Conservation (phyloP, 805 yeast genomes). For the Candida gorgasii region DNA sequence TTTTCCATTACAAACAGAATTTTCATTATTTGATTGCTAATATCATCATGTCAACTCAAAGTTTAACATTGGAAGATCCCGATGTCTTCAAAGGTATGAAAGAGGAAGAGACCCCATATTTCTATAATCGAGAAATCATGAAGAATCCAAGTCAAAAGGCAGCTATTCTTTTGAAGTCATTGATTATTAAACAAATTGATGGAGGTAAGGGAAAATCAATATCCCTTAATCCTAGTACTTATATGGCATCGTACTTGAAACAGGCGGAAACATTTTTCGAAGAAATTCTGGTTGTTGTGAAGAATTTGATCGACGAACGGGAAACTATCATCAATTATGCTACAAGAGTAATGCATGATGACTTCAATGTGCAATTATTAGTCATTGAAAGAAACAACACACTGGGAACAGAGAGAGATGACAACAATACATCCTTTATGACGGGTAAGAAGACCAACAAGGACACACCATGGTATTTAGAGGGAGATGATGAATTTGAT, state of each 20-base stretch:
- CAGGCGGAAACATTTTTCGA: conserved; percentile 37
- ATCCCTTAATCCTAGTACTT: conserved; percentile 40
- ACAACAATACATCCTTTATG: conserved; percentile 13
- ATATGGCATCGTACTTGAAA: conserved; percentile 38
- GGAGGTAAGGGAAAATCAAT: conserved; percentile 30
- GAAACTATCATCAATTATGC: conserved; percentile 71
- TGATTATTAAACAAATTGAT: conserved; percentile 49
- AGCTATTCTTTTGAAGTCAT: conserved; percentile 47
- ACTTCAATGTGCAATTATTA: conserved; percentile 59
- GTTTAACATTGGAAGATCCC: conserved; percentile 70
- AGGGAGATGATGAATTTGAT: conserved; percentile 63
- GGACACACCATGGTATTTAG: conserved; percentile 71
- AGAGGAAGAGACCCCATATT: conserved; percentile 48
- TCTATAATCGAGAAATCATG: conserved; percentile 39
- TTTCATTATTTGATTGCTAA: conserved; percentile 61
- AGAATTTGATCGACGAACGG: conserved; percentile 67
- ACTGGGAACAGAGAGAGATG: conserved; percentile 36
- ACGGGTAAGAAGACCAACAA: conserved; percentile 33
- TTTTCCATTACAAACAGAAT: conserved; percentile 71
- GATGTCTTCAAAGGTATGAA: conserved; percentile 67
- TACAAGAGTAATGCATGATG: conserved; percentile 75
- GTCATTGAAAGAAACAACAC: conserved; percentile 49
- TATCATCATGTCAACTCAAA: conserved; percentile 67
- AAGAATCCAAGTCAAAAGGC: conserved; percentile 49
- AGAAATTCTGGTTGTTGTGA: conserved; percentile 42